Base-by-base conservation (phyloP, 768 basidiomycete species). In the Mycena capillaripes region DNA sequence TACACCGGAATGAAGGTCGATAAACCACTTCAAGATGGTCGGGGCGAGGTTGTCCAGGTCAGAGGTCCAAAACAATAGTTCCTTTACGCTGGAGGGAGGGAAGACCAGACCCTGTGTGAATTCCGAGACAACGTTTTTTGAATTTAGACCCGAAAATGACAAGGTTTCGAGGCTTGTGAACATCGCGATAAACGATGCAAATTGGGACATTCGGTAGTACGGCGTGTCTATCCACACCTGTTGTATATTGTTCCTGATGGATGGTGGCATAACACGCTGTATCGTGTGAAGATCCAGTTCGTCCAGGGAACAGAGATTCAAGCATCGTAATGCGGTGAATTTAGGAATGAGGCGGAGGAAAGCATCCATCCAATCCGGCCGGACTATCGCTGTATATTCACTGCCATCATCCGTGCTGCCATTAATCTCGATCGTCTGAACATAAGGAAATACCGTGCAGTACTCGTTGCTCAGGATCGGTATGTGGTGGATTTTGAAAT, bases 361-460 rank as follows among this genome's bases (percentile, higher is more conserved):
- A 6, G 19, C 36, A 21, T 32, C 34, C 44, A 53, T 48, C 66
- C 42, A 40, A 16, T 50, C 16, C 8, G 9, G 27, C 3, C 3
- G 1, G 21, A 38, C 16, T 8, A 25, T 25, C 32, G n/a, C 21
- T 30, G 59, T 1, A 42, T 42, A 5, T 29, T 25, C 17, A 60
- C 40, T 27, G 44, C 63, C 50, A n/a, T 44, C 53, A 34, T 56
- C 36, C 17, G 29, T 30, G 30, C 36, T 66, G 27, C 65, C 65
- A 38, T 30, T 17, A 5, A 66, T 32, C 6, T 17, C 19, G 30
- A 66, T 42, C 8, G 17, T 57, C 19, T 58, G 53, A 17, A 66
- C 55, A 19, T 57, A 36, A n/a, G 65, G 56, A 25, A 58, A 57
- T 2, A 66, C 27, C 12, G 65, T 58, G 65, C 65, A 66, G 44